These are phyloP conservation scores for Cyclotella atomus DNA, from an alignment of 108 stramenopile species.

Conservation along the genomic window DNA sequence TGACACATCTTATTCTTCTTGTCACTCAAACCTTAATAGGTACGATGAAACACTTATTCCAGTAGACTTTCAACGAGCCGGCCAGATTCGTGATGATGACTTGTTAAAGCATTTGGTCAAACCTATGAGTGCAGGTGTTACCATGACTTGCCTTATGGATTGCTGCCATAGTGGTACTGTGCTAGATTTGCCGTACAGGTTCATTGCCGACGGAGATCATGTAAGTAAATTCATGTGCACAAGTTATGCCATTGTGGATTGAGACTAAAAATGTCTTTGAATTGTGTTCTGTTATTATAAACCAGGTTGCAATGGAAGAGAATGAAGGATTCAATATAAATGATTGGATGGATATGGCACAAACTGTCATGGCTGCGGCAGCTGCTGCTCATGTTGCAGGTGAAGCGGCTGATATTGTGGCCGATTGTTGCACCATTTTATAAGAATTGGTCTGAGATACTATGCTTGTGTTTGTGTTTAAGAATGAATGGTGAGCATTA, in stretches of 20 bases:
- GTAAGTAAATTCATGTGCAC: not conserved
- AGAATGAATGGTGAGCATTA: not conserved
- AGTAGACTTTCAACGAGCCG: constrained; percentile 81
- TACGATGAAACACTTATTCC: constrained; percentile 88
- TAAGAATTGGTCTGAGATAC: not conserved
- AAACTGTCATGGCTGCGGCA: not conserved
- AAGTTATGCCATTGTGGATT: not conserved
- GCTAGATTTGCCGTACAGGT: constrained; percentile 75
- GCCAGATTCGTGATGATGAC: constrained; percentile 90
- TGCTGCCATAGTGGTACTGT: constrained; percentile 65
- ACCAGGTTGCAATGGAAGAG: constrained; percentile 17
- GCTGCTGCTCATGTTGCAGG: not conserved
- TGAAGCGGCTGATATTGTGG: not conserved
- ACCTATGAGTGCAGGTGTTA: constrained; percentile 75
- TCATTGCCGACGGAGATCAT: constrained; percentile 63
- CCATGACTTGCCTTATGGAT: constrained; percentile 61
- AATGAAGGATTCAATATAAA: constrained; percentile 20
- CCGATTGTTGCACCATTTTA: constrained; percentile 23
- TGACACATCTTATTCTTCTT: too few relatives aligned
- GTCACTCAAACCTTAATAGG: too few relatives aligned
- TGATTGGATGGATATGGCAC: constrained; percentile 8
- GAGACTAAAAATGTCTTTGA: not conserved
- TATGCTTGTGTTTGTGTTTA: not conserved
- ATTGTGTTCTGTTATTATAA: not conserved
- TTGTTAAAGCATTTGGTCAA: constrained; percentile 71